A percentile compares a stretch with the other conserved stretches of the same genome.
These are phyloP conservation scores for Mycena epipterygia DNA, from an alignment of 768 basidiomycete species.

Conservation along the genomic window DNA sequence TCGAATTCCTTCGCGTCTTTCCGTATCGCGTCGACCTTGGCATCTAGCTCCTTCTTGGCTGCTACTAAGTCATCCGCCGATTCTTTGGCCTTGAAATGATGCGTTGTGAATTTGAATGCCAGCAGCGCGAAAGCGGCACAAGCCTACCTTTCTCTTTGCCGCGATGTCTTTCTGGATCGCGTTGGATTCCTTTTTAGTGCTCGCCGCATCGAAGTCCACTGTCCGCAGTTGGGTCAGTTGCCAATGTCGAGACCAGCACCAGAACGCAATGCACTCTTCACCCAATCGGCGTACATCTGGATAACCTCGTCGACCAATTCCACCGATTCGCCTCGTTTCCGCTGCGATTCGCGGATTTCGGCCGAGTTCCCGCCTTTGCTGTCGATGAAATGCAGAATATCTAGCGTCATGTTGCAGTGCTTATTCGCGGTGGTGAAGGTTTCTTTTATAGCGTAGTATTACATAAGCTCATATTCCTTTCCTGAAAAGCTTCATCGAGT, in stretches of 20 bases:
- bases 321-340: constrained; percentile 89
- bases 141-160: constrained; percentile 88
- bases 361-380: constrained; percentile 94
- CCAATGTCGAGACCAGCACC: constrained; percentile 13
- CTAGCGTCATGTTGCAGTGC: constrained; percentile 77
- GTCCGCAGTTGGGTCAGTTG: constrained; percentile 22
- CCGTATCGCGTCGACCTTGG: constrained; percentile 80
- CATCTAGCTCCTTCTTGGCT: constrained; percentile 88
- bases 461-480: not conserved
- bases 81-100: constrained; percentile 81
- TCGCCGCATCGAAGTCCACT: constrained; percentile 93
- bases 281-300: constrained; percentile 93
- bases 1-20: constrained; percentile 86
- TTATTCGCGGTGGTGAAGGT: not conserved
- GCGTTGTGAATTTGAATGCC: not conserved
- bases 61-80: constrained; percentile 89
- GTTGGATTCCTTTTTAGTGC: constrained; percentile 86
- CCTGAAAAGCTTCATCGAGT: not conserved
- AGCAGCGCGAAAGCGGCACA: not conserved
- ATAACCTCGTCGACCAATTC: constrained; percentile 96
- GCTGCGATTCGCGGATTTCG: constrained; percentile 91
- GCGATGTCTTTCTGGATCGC: constrained; percentile 95
- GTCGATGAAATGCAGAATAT: constrained; percentile 85
- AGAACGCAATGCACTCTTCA: constrained; percentile 78
- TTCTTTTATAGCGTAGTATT: constrained; percentile 13